Evolutionary conservation across 768 basidiomycete genomes (phyloP), one percentile per base, ranked within the genome.

Genomic region (Scleroderma citrinum): DNA sequence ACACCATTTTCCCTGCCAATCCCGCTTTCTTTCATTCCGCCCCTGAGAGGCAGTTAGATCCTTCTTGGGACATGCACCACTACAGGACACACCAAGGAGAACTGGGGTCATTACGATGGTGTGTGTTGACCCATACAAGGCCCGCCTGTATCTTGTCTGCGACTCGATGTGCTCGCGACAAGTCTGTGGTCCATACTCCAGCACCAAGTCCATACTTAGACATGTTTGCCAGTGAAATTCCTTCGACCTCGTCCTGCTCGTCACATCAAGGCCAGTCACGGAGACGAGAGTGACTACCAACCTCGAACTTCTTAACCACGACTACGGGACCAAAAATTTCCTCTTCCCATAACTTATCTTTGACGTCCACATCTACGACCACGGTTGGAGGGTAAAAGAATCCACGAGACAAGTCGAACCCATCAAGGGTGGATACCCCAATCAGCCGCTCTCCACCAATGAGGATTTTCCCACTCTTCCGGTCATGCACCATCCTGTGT

Each of bases 301-400:
- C 78, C 38, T 59, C 54, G 56, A 82, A 82, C 44, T 64, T 70
- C 46, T 76, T 81, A 35, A 85, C 75, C 3, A 87, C 78, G 1
- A 91, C 80, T n/a, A 91, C 87, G 1, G 90, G 90, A 2, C 90
- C 90, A 57, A 92, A 92, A 12, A 91, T 72, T 62, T 92, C 90
- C 65, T 92, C 89, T 57, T 77, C 68, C 88, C 89, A 92, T 21
- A 91, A 64, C 41, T 78, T 77, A 54, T 85, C 83, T 30, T 76
- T 68, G 0, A 71, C 65, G 24, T 69, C 67, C 13, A 88, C 75
- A 46, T 81, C 75, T 0, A 70, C 61, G 49, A 93, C 76, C 30
- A 93, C 73, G 0, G 91, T 93, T 0, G 91, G 91, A 4, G 87
- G 76, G 67, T 82, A 90, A 69, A 92, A 93, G 53, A 72, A 76